Percentiles rank a stretch among this genome's conserved stretches.
phyloP scores from a whole-genome alignment of 1,139 yeast species.

The Waltiozyma sp. region DNA sequence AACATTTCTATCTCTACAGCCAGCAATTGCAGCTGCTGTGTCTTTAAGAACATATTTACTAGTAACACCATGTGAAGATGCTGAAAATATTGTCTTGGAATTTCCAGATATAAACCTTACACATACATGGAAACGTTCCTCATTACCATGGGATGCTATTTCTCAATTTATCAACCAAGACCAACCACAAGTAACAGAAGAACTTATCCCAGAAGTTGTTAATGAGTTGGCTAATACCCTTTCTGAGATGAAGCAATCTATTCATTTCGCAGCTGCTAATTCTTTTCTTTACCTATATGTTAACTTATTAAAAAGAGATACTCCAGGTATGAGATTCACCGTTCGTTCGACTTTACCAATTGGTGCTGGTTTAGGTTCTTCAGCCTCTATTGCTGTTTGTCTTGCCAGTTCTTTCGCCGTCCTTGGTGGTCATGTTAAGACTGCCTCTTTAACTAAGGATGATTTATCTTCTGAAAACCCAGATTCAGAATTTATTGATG shows the following conservation, averaged over 20 bases:
- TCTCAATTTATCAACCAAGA: constrained; percentile 11
- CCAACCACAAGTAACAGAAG: constrained; percentile 36
- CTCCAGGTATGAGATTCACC: constrained; percentile 46
- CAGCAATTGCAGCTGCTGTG: constrained; percentile 86
- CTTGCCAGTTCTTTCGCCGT: constrained; percentile 64
- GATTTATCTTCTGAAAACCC: constrained; percentile 23
- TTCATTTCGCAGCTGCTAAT: constrained; percentile 74
- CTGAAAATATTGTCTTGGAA: constrained; percentile 42
- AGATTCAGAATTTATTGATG: constrained; percentile 56
- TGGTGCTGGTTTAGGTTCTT: constrained; percentile 95
- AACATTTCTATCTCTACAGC: constrained; percentile 22
- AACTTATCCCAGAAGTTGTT: constrained; percentile 51
- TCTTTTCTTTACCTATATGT: constrained; percentile 74
- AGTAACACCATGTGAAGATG: constrained; percentile 33
- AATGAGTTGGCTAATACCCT: constrained; percentile 35
- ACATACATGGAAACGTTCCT: constrained; percentile 47
- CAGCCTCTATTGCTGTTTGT: constrained; percentile 86
- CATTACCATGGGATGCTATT: constrained; percentile 51
- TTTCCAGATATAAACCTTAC: constrained; percentile 74
- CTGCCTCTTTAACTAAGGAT: constrained; percentile 20
- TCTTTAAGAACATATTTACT: constrained; percentile 71
- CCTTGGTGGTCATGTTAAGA: constrained; percentile 43
- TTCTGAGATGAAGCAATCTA: constrained; percentile 34
- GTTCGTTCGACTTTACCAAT: constrained; percentile 83
- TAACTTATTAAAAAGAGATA: constrained; percentile 37